phyloP scores from a whole-genome alignment of 768 basidiomycete species.

The Boletus patriciae region DNA sequence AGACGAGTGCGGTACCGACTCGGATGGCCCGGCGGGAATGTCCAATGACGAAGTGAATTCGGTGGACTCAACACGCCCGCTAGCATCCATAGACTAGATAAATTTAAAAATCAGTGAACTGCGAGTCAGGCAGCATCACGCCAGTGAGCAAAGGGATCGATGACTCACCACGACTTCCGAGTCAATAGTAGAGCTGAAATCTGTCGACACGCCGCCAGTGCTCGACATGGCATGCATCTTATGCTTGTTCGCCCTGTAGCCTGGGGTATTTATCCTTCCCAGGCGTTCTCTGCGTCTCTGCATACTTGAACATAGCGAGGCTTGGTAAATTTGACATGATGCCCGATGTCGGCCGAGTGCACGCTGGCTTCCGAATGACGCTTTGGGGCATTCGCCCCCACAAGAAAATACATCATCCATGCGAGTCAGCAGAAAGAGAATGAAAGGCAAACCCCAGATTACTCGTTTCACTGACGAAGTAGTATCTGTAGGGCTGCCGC shows the following conservation, averaged over 20 bases:
- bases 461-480: no score
- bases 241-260: background rate
- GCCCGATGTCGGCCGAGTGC: background rate
- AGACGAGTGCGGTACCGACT: no score
- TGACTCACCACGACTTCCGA: background rate
- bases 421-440: no score
- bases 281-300: background rate
- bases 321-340: background rate
- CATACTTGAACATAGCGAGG: background rate
- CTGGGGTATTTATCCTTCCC: background rate
- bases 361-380: background rate
- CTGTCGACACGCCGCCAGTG: background rate
- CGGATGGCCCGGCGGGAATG: no score
- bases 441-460: no score
- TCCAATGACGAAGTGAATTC: no score
- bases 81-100: background rate
- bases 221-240: background rate
- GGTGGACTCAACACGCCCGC: no score
- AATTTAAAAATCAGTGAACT: no score
- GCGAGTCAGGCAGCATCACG: no score
- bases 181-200: background rate
- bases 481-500: no score
- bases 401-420: background rate
- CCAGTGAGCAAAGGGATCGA: background rate
- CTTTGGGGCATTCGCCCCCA: background rate